Evolutionary conservation across 768 basidiomycete genomes (phyloP).

Genomic region (Kwoniella dejecticola): DNA sequence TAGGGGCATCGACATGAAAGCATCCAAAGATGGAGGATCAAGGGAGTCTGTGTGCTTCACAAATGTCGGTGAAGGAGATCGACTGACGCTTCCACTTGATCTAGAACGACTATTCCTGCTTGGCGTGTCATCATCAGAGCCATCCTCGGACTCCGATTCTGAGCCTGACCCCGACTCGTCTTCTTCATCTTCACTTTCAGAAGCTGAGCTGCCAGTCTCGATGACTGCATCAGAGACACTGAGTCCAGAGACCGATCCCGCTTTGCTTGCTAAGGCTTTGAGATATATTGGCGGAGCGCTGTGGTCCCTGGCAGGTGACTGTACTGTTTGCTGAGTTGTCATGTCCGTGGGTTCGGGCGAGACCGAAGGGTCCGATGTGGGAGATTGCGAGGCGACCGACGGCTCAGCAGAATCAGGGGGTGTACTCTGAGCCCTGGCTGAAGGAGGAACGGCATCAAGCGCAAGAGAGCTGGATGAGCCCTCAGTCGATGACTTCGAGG

Average conservation of each 20-base stretch:
- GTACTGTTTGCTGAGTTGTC: not conserved
- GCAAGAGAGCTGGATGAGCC: too few relatives aligned
- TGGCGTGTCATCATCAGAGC: conserved; percentile 5
- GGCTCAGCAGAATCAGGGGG: conserved; percentile 7
- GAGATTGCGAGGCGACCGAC: not conserved
- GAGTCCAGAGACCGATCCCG: conserved; percentile 38
- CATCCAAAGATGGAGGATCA: conserved; percentile 8
- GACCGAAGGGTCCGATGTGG: not conserved
- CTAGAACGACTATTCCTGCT: conserved; percentile 6
- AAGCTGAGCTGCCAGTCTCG: conserved; percentile 35
- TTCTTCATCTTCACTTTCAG: conserved; percentile 27
- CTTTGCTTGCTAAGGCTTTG: conserved; percentile 22
- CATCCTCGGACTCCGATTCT: conserved; percentile 11
- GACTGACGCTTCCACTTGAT: not conserved
- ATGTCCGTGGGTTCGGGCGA: not conserved
- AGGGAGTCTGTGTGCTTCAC: not conserved
- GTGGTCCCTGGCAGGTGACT: conserved; percentile 12
- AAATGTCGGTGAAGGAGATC: not conserved
- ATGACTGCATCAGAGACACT: conserved; percentile 45
- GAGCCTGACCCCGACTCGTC: conserved; percentile 12
- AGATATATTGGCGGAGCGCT: conserved; percentile 30
- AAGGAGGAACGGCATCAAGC: too few relatives aligned
- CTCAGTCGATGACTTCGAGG: too few relatives aligned
- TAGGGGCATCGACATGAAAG: conserved; percentile 29
- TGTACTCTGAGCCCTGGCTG: not conserved